Conservation (phyloP, 2,329 filamentous ascomycete species). For the Triangularia setosa region DNA sequence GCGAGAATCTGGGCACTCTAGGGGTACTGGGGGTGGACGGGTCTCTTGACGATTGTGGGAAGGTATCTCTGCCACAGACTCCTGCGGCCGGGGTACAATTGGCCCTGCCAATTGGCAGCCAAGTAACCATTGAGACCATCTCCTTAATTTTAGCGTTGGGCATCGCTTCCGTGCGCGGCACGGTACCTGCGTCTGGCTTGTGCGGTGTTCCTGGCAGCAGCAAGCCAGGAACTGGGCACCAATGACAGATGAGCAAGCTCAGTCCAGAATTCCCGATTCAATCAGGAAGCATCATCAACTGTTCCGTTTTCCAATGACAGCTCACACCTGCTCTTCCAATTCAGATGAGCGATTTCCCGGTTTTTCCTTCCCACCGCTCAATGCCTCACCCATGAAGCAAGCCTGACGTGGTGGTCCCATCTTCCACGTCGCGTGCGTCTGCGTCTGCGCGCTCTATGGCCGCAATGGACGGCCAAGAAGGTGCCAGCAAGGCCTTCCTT, state of each 20-base stretch:
- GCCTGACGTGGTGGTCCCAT: not conserved
- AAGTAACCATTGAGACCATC: slow-evolving; percentile 18
- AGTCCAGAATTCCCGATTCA: not conserved
- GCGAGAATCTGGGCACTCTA: slow-evolving; percentile 15
- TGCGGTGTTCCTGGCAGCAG: slow-evolving; percentile 10
- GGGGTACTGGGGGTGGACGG: slow-evolving; percentile 4
- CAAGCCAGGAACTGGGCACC: slow-evolving; percentile 1
- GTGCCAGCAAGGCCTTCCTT: not conserved
- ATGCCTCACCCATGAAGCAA: not conserved
- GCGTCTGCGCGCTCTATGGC: not conserved
- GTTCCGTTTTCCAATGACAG: not conserved
- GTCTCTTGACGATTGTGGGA: not conserved
- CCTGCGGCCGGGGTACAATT: slow-evolving; percentile 14
- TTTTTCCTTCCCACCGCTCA: not conserved
- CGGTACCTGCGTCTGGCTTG: slow-evolving; percentile 21
- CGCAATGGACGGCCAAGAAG: not conserved
- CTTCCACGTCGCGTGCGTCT: not conserved
- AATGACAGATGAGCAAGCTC: not conserved
- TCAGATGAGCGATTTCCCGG: not conserved
- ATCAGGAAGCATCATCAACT: not conserved
- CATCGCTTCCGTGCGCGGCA: slow-evolving; percentile 12
- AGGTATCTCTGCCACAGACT: slow-evolving; percentile 11
- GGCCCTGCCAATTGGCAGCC: not conserved
- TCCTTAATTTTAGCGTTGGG: slow-evolving; percentile 26
- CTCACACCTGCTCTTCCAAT: not conserved